Evolutionary conservation across 73 alveolate genomes (phyloP).

Genomic region (Tetrahymena elliotti): DNA sequence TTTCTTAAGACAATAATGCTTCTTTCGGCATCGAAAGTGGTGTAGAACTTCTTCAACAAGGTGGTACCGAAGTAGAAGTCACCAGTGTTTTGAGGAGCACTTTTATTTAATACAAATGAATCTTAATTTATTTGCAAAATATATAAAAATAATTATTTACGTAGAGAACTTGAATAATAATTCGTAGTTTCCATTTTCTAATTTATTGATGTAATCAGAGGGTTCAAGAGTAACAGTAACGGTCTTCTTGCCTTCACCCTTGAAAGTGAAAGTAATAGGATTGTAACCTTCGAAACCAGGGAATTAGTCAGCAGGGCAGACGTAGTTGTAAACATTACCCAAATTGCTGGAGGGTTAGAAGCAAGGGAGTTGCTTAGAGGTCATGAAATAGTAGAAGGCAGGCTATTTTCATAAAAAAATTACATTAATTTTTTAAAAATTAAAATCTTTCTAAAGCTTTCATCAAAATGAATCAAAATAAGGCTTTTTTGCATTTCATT

Average conservation of each 20-base stretch:
- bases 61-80: not conserved
- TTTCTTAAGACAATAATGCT: not conserved
- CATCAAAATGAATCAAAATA: too few species aligned
- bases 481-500: too few species aligned
- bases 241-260: not conserved
- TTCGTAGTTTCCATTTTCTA: not conserved
- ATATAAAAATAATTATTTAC: not conserved
- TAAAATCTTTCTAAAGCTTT: not conserved
- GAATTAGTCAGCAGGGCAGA: not conserved
- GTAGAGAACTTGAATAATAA: not conserved
- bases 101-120: not conserved
- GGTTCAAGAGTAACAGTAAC: not conserved
- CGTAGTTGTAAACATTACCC: not conserved
- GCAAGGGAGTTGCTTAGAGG: not conserved
- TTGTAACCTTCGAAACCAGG: not conserved
- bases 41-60: not conserved
- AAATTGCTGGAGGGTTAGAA: not conserved
- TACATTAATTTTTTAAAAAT: not conserved
- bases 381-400: not conserved
- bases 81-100: not conserved
- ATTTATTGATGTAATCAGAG: not conserved
- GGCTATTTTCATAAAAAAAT: not conserved
- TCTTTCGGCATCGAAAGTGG: not conserved
- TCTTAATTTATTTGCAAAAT: not conserved
- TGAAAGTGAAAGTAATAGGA: not conserved